phyloP scores from a whole-genome alignment of 2,329 filamentous ascomycete genomes.

The Colletotrichum abscissum region DNA sequence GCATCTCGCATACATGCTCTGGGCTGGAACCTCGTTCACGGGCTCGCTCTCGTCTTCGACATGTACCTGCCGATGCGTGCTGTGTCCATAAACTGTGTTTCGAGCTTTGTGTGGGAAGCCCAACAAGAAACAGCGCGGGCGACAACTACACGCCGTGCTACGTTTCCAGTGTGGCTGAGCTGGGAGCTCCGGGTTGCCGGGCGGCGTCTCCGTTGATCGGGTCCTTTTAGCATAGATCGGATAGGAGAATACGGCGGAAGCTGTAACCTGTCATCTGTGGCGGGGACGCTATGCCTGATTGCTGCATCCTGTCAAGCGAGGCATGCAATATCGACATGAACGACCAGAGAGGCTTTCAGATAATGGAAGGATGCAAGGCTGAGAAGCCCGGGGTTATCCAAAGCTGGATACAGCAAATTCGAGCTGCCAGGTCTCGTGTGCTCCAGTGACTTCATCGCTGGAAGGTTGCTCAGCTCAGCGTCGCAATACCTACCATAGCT shows the following conservation, averaged over 20 bases:
- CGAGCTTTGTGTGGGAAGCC: background rate
- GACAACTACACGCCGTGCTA: constrained; percentile 5
- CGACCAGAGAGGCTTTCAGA: background rate
- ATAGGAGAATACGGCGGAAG: constrained; percentile 7
- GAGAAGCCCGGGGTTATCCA: background rate
- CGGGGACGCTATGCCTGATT: constrained; percentile 7
- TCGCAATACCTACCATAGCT: constrained; percentile 15
- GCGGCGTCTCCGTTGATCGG: constrained; percentile 34
- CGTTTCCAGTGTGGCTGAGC: constrained; percentile 32
- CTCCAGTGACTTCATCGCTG: constrained; percentile 30
- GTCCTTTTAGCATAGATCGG: constrained; percentile 10
- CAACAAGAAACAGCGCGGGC: constrained; percentile 16
- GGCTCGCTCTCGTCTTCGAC: constrained; percentile 12
- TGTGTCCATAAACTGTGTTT: background rate
- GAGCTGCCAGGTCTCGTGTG: background rate
- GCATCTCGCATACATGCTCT: background rate
- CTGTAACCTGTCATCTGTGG: constrained; percentile 15
- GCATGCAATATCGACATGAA: background rate
- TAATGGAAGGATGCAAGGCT: constrained; percentile 15
- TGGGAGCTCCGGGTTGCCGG: constrained; percentile 23
- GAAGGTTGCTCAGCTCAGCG: constrained; percentile 19
- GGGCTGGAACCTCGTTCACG: background rate
- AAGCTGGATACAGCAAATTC: constrained; percentile 6
- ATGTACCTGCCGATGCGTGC: background rate
- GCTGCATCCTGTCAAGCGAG: background rate